Evolutionary conservation across 306 rosid genomes (phyloP), one percentile per base, ranked within the genome.

Genomic region (Glycine latifolia): DNA sequence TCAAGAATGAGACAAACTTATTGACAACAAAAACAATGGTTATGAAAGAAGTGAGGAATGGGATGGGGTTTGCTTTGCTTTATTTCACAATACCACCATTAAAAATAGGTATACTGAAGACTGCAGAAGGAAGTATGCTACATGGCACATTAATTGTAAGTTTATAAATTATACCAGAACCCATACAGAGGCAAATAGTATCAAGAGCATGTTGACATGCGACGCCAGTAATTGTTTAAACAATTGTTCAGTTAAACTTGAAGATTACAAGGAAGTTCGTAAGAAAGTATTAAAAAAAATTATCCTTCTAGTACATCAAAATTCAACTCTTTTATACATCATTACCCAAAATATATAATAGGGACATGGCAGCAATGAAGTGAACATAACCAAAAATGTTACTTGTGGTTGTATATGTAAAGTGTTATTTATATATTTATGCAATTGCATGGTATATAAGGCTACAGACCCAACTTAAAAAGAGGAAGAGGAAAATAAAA

Each of bases 1-100:
- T 77, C 39, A 53, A 71, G 47, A 35, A 35, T 33, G n/a, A 15
- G 61, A 52, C 17, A 62, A 76, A 71, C 62, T 33, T 44, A 67
- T 2, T 39, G 43, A 52, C 5, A 67, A 33, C 31, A 55, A 67
- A 41, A 50, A 77, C 56, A 69, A 59, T 50, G 67, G 1, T 44
- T 4, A n/a, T 31, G 16, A 44, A 8, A 61, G 44, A 70, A 77
- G 33, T 47, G 35, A 71, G 79, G 65, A 72, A 73, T 5, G 43
- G 10, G 48, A 35, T 9, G 48, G 20, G 78, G 33, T 15, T 31
- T 15, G 20, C 47, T 65, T 67, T 47, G 15, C 10, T 63, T 65
- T 16, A 48, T 55, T 31, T 43, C 48, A 53, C 31, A 54, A 53
- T n/a, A 41, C 20, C 75, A 16, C 12, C 44, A 43, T 37, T 49